phyloP scores from a whole-genome alignment of 2,329 filamentous ascomycete species.

The Botrytis tulipae region DNA sequence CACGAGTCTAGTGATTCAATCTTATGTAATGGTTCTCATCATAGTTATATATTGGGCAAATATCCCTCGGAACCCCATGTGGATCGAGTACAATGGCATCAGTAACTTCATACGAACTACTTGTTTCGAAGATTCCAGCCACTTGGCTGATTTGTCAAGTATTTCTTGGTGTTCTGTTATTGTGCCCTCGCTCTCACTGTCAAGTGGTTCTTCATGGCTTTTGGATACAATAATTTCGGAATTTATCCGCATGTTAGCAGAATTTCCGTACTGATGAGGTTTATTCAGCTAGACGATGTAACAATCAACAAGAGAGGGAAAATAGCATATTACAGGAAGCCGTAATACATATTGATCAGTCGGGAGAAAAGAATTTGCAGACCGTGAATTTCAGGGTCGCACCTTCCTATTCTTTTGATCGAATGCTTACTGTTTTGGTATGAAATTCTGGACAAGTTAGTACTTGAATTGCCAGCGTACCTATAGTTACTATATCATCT shows the following conservation, averaged over 20 bases:
- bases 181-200: no score
- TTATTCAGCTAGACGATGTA: no score
- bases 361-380: background rate
- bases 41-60: background rate
- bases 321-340: background rate
- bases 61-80: rapidly evolving
- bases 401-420: background rate
- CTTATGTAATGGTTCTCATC: background rate
- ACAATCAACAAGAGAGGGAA: background rate
- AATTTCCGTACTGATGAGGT: no score
- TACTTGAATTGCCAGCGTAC: background rate
- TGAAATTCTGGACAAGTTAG: background rate
- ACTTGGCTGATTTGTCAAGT: background rate
- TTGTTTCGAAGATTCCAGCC: background rate
- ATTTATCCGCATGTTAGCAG: background rate
- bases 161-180: background rate
- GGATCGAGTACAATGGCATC: background rate
- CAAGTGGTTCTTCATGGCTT: background rate
- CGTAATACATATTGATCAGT: background rate
- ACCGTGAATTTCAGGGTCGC: background rate
- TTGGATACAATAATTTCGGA: background rate
- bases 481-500: background rate
- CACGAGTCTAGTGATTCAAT: background rate
- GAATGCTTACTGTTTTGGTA: background rate
- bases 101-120: background rate